Evolutionary conservation across 2,329 filamentous ascomycete species (phyloP).

Genomic region (Penicillium hordei): DNA sequence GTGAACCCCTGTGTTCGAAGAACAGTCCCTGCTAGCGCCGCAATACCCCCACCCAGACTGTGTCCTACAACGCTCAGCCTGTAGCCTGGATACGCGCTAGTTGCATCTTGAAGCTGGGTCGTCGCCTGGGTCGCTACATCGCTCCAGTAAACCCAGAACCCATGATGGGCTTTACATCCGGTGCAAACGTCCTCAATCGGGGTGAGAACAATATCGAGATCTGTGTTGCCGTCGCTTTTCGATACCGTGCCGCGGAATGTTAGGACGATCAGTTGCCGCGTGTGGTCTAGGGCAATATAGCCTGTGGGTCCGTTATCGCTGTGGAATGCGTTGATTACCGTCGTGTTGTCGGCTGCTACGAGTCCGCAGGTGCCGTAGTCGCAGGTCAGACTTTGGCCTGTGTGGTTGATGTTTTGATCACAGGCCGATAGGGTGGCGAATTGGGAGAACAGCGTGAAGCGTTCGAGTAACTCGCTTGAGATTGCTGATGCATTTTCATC

Average conservation of each 20-base stretch:
- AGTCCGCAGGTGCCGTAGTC: background rate
- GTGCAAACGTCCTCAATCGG: background rate
- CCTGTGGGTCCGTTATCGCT: background rate
- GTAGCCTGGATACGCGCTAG: background rate
- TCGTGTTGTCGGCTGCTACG: background rate
- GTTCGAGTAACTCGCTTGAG: background rate
- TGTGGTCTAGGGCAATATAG: conserved; percentile 3
- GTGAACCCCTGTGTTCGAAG: background rate
- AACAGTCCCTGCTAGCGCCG: background rate
- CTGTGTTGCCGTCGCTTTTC: background rate
- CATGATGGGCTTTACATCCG: background rate
- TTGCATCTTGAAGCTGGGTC: background rate
- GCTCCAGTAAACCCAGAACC: conserved; percentile 1
- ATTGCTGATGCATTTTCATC: background rate
- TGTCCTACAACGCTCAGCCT: background rate
- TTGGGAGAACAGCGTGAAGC: conserved; percentile 1
- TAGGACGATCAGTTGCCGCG: background rate
- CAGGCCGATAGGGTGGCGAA: background rate
- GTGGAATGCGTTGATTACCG: background rate
- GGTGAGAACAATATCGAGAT: background rate
- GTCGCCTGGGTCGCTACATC: background rate
- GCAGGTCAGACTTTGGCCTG: background rate
- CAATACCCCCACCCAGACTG: background rate
- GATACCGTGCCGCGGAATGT: background rate
- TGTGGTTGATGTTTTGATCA: conserved; percentile 3